Evolutionary conservation across 495 filamentous ascomycete species (phyloP).

Genomic region (Hyaloscypha finlandica): DNA sequence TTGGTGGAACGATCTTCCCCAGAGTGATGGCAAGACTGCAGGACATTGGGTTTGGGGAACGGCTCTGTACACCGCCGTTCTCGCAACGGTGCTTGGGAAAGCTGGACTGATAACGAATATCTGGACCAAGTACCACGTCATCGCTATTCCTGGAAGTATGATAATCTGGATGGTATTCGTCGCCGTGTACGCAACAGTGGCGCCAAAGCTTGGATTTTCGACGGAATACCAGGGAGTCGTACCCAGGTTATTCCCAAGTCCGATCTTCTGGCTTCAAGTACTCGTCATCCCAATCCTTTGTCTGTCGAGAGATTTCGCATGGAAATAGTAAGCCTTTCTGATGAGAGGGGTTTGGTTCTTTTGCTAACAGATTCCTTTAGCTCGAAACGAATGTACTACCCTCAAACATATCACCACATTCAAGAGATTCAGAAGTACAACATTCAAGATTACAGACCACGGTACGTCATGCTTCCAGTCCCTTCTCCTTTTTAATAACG

Average conservation of each 20-base stretch:
- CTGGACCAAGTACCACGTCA: slow-evolving; percentile 98
- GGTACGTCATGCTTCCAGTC: slow-evolving; percentile 47
- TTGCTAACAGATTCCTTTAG: slow-evolving; percentile 41
- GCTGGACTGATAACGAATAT: slow-evolving; percentile 93
- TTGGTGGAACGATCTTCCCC: slow-evolving; percentile 74
- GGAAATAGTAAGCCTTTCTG: slow-evolving; percentile 54
- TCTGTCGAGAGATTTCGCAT: slow-evolving; percentile 84
- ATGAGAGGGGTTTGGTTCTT: neutral
- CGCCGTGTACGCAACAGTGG: slow-evolving; percentile 86
- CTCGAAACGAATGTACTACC: slow-evolving; percentile 93
- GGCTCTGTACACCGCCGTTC: slow-evolving; percentile 84
- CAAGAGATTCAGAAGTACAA: slow-evolving; percentile 99
- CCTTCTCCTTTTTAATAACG: slow-evolving; percentile 11
- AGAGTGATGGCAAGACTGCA: slow-evolving; percentile 72
- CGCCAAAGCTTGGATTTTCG: slow-evolving; percentile 81
- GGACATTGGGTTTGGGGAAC: slow-evolving; percentile 99
- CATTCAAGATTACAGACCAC: slow-evolving; percentile 95
- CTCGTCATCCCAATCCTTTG: slow-evolving; percentile 79
- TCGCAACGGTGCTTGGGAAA: slow-evolving; percentile 92
- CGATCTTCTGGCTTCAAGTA: slow-evolving; percentile 88
- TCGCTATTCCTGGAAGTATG: slow-evolving; percentile 94
- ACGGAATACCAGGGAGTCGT: slow-evolving; percentile 85
- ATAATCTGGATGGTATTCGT: slow-evolving; percentile 89
- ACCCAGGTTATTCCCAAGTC: slow-evolving; percentile 74
- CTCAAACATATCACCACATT: slow-evolving; percentile 96